Evolutionary conservation across 1,284 basidiomycete genomes (phyloP).

Genomic region (Cerioporus squamosus): DNA sequence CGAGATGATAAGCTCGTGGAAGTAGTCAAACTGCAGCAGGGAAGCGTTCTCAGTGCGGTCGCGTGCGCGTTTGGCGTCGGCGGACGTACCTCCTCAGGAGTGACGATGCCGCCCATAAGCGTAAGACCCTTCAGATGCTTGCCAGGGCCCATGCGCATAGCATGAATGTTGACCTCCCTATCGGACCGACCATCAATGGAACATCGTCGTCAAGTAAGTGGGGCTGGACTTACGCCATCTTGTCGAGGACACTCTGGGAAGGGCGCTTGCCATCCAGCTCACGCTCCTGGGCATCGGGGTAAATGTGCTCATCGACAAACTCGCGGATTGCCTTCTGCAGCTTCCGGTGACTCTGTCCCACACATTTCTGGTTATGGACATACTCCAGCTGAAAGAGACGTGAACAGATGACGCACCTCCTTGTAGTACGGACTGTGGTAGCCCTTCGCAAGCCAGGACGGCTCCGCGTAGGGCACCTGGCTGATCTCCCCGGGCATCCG

Average conservation of each 20-base stretch:
- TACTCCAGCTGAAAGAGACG: background rate
- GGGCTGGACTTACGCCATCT: conserved; percentile 61
- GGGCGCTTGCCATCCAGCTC: conserved; percentile 81
- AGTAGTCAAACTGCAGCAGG: conserved; percentile 75
- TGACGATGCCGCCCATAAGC: conserved; percentile 83
- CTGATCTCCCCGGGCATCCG: conserved; percentile 60
- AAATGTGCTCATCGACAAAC: conserved; percentile 54
- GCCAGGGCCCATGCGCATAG: conserved; percentile 90
- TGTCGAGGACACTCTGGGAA: conserved; percentile 65
- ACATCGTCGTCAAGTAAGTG: background rate
- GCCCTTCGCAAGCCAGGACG: conserved; percentile 73
- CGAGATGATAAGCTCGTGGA: conserved; percentile 87
- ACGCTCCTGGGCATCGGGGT: conserved; percentile 59
- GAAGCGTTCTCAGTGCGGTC: background rate
- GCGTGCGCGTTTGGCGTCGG: background rate
- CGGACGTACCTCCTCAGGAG: conserved; percentile 79
- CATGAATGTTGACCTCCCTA: conserved; percentile 75
- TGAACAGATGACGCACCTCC: conserved; percentile 47
- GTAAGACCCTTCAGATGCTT: conserved; percentile 84
- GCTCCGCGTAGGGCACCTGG: conserved; percentile 83
- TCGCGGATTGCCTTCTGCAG: conserved; percentile 53
- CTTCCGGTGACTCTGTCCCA: conserved; percentile 47
- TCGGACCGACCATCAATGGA: background rate
- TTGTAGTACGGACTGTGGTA: conserved; percentile 79
- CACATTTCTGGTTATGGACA: background rate